These are phyloP conservation scores for Chenopodium quinoa DNA, from an alignment of 148 eudicot genomes.

Conservation along the genomic window DNA sequence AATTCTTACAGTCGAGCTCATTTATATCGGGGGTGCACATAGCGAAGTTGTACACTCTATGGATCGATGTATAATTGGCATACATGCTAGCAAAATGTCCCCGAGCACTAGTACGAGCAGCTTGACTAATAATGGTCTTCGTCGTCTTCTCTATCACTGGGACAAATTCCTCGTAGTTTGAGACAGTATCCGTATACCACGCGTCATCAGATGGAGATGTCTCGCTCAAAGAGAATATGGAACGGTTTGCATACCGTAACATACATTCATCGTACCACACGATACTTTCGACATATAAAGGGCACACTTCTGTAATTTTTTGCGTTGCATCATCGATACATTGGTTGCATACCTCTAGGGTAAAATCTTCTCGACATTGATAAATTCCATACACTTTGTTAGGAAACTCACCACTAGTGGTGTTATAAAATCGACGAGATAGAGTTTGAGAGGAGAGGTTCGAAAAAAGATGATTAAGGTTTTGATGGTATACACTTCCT, in stretches of 20 bases:
- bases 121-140: neutral
- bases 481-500: constrained; percentile 10
- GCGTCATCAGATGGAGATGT: neutral
- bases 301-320: constrained; percentile 2
- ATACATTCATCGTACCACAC: constrained; percentile 25
- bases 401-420: neutral
- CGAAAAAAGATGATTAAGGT: constrained; percentile 4
- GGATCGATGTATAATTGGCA: neutral
- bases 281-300: neutral
- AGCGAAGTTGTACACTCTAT: constrained; percentile 17
- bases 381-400: constrained; percentile 23
- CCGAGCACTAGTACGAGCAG: neutral
- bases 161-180: neutral
- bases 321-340: constrained; percentile 18
- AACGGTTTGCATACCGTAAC: constrained; percentile 24
- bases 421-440: constrained; percentile 8
- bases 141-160: neutral
- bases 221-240: constrained; percentile 24
- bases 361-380: constrained; percentile 22
- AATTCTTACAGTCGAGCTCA: neutral
- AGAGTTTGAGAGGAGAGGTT: constrained; percentile 19
- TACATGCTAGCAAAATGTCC: constrained; percentile 17
- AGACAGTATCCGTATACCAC: neutral
- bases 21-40: constrained; percentile 20
- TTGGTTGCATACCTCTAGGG: neutral